Conservation (phyloP, 306 rosid species). For the Acacia crassicarpa region DNA sequence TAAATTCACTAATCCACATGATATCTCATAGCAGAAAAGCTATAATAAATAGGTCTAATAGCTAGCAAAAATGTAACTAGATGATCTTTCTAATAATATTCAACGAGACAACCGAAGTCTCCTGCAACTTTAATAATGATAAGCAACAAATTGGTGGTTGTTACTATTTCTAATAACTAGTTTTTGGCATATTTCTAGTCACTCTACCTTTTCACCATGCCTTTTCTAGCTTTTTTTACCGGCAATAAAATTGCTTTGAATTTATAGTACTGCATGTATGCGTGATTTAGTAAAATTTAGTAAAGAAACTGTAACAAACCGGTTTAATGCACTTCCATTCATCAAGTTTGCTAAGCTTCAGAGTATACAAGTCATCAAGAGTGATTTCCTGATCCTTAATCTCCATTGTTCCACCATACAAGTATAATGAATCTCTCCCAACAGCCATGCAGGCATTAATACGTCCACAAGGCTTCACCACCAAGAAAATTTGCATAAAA, state of each 20-base stretch:
- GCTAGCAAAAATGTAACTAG: background rate
- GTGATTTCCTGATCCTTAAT: conserved; percentile 84
- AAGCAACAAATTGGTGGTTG: background rate
- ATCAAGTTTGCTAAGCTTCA: conserved; percentile 95
- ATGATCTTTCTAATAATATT: conserved; percentile 5
- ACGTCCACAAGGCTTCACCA: conserved; percentile 94
- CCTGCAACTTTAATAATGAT: conserved; percentile 3
- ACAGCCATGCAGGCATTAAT: conserved; percentile 90
- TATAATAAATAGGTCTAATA: conserved; percentile 10
- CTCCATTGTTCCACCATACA: conserved; percentile 99
- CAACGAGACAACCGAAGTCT: background rate
- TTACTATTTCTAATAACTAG: background rate
- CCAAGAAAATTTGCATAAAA: conserved; percentile 46
- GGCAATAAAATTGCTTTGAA: background rate
- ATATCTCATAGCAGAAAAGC: conserved; percentile 27
- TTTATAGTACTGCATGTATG: background rate
- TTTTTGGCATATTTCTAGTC: background rate
- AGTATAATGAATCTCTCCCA: conserved; percentile 79
- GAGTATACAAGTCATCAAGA: conserved; percentile 87
- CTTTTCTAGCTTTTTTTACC: background rate
- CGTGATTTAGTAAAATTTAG: conserved; percentile 16
- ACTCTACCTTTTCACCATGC: background rate
- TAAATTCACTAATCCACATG: conserved; percentile 22
- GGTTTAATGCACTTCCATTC: conserved; percentile 99
- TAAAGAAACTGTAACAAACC: conserved; percentile 54